Percentiles rank a stretch among this genome's conserved stretches.
phyloP scores from a whole-genome alignment of 2,329 filamentous ascomycete genomes.

The Coleophoma cylindrospora region DNA sequence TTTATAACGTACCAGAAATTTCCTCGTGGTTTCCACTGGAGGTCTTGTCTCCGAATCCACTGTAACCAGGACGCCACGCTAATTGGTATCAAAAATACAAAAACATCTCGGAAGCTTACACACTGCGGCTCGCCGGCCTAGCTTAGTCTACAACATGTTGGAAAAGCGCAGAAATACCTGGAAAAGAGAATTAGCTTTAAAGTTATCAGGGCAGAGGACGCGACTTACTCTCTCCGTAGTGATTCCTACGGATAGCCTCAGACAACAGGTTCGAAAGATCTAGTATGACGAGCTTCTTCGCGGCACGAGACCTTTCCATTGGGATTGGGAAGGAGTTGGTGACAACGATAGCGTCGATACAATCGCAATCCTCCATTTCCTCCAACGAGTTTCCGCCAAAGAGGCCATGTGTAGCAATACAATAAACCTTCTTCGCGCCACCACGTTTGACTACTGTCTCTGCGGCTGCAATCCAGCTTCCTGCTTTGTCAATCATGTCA shows the following conservation, averaged over 20 bases:
- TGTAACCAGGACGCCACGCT: slow-evolving; percentile 18
- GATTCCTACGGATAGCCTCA: slow-evolving; percentile 91
- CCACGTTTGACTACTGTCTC: slow-evolving; percentile 93
- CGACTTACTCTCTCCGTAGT: slow-evolving; percentile 69
- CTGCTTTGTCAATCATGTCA: slow-evolving; percentile 98
- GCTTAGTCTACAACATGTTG: slow-evolving; percentile 6
- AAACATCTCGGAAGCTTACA: slow-evolving; percentile 27
- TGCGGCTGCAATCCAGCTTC: slow-evolving; percentile 94
- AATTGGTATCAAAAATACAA: slow-evolving; percentile 15
- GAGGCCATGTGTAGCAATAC: slow-evolving; percentile 93
- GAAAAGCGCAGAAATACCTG: slow-evolving; percentile 2
- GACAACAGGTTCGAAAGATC: slow-evolving; percentile 84
- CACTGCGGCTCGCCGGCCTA: slow-evolving; percentile 6
- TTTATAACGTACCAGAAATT: too few relatives aligned
- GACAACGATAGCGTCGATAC: slow-evolving; percentile 89
- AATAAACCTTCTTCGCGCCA: slow-evolving; percentile 88
- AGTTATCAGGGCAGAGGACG: too few relatives aligned
- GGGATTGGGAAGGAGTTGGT: slow-evolving; percentile 96
- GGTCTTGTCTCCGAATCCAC: too few relatives aligned
- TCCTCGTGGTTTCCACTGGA: too few relatives aligned
- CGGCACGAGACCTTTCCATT: slow-evolving; percentile 62
- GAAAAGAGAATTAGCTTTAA: slow-evolving; percentile 7
- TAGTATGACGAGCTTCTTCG: slow-evolving; percentile 81
- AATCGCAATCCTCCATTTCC: slow-evolving; percentile 86
- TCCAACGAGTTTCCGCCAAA: slow-evolving; percentile 87